These are phyloP conservation scores for Aspergillus olivimuriae DNA, from an alignment of 495 filamentous ascomycete genomes.

Conservation along the genomic window DNA sequence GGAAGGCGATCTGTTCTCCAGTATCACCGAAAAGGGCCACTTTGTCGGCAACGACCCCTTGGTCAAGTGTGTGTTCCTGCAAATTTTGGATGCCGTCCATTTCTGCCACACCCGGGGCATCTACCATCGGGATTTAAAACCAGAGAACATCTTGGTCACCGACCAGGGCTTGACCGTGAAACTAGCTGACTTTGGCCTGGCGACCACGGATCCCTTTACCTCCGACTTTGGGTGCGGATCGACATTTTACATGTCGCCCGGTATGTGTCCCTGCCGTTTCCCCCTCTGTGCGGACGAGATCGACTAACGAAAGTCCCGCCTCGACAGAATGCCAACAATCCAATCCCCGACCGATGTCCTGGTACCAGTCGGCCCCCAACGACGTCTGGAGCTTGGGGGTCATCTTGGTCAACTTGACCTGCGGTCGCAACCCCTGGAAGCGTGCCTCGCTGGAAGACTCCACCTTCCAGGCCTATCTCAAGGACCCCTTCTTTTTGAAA, in stretches of 20 bases:
- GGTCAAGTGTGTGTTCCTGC: constrained; percentile 83
- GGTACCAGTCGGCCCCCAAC: constrained; percentile 88
- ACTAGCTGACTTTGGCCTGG: constrained; percentile 94
- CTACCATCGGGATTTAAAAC: constrained; percentile 97
- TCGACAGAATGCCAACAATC: constrained; percentile 84
- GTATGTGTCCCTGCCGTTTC: constrained; percentile 45
- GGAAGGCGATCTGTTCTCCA: constrained; percentile 93
- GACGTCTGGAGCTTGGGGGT: constrained; percentile 98
- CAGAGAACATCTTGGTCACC: constrained; percentile 93
- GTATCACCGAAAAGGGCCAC: constrained; percentile 89
- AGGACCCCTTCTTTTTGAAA: constrained; percentile 80
- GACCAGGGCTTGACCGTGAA: constrained; percentile 84
- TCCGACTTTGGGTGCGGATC: constrained; percentile 97
- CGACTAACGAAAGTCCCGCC: too few relatives aligned
- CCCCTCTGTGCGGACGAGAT: too few relatives aligned
- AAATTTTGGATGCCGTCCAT: constrained; percentile 95
- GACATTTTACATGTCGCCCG: constrained; percentile 99
- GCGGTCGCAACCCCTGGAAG: constrained; percentile 98
- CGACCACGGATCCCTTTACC: constrained; percentile 74
- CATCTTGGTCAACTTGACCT: constrained; percentile 94
- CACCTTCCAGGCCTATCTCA: constrained; percentile 87
- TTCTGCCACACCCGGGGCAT: constrained; percentile 91
- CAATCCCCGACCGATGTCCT: constrained; percentile 66
- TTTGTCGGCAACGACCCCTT: constrained; percentile 90
- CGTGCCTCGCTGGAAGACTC: constrained; percentile 87